Percentiles rank a stretch among this genome's conserved stretches.
These are phyloP conservation scores for Alternaria atra DNA, from an alignment of 2,329 filamentous ascomycete genomes.

Conservation along the genomic window DNA sequence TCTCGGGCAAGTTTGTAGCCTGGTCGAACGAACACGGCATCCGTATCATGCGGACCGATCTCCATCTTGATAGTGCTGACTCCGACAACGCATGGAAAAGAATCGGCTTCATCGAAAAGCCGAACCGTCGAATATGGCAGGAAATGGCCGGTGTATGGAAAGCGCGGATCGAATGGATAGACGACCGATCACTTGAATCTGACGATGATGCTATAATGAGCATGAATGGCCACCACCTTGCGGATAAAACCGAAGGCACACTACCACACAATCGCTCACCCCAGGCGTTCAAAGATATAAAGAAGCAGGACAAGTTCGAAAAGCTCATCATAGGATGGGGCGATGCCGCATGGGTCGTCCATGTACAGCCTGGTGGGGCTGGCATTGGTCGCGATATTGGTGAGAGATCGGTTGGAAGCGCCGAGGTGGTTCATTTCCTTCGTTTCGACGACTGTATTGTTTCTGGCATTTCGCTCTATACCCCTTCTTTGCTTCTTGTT, in stretches of 20 bases:
- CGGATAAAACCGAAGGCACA: constrained; percentile 44
- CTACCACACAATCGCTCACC: constrained; percentile 58
- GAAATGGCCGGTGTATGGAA: constrained; percentile 98
- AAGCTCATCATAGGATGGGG: constrained; percentile 95
- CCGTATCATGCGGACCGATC: constrained; percentile 93
- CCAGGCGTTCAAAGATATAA: constrained; percentile 45
- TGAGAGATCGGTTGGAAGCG: constrained; percentile 77
- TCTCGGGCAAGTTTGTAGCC: constrained; percentile 88
- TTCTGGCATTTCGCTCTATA: constrained; percentile 96
- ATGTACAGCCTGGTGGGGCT: constrained; percentile 80
- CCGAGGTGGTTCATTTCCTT: constrained; percentile 91
- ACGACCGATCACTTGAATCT: constrained; percentile 78
- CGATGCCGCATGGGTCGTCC: constrained; percentile 93
- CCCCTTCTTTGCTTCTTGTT: constrained; percentile 86
- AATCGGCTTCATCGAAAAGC: constrained; percentile 89
- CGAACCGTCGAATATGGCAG: constrained; percentile 87
- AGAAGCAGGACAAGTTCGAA: constrained; percentile 61
- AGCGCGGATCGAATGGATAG: constrained; percentile 90
- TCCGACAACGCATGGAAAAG: constrained; percentile 91
- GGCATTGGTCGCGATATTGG: constrained; percentile 72
- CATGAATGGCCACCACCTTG: constrained; percentile 45
- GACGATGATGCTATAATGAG: constrained; percentile 66
- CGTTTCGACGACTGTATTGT: constrained; percentile 94
- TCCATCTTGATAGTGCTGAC: constrained; percentile 79
- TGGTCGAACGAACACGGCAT: constrained; percentile 98